phyloP scores from a whole-genome alignment of 2,329 filamentous ascomycete species.

The Blumeria hordei region DNA sequence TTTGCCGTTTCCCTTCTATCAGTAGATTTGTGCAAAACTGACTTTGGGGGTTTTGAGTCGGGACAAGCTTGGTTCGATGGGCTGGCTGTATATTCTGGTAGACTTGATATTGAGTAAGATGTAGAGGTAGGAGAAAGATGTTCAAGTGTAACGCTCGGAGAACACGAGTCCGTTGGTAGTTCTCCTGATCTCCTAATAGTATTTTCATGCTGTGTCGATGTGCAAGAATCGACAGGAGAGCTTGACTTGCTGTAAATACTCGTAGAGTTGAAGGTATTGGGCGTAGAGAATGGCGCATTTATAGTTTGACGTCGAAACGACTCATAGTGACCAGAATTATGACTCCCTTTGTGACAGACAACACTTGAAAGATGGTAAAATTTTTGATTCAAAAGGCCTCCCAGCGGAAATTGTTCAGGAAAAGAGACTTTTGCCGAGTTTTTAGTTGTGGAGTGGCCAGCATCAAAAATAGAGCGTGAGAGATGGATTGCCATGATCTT shows the following conservation, averaged over 20 bases:
- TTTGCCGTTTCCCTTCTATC: constrained; percentile 18
- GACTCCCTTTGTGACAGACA: constrained; percentile 85
- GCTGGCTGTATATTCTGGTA: constrained; percentile 4
- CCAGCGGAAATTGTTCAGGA: constrained; percentile 63
- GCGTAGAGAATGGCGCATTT: constrained; percentile 58
- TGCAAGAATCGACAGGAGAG: constrained; percentile 10
- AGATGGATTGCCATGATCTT: constrained; percentile 81
- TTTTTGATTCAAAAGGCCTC: constrained; percentile 51
- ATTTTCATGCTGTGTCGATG: constrained; percentile 14
- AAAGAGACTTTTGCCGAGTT: constrained; percentile 89
- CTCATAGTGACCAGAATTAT: constrained; percentile 93
- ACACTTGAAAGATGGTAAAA: constrained; percentile 68
- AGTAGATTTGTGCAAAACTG: constrained; percentile 4
- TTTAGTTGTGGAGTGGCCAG: constrained; percentile 54
- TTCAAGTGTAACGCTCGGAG: constrained; percentile 11
- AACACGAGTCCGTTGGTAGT: constrained; percentile 6
- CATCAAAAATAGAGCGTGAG: constrained; percentile 77
- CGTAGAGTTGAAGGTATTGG: constrained; percentile 52
- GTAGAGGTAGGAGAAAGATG: constrained; percentile 10
- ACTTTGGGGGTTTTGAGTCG: constrained; percentile 3
- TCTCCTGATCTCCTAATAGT: constrained; percentile 15
- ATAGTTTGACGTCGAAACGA: constrained; percentile 74
- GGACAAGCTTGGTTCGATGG: not conserved
- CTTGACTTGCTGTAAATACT: constrained; percentile 30
- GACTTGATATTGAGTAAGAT: constrained; percentile 7